Conservation (phyloP, 345 rosid genomes). For the Viola odorata region DNA sequence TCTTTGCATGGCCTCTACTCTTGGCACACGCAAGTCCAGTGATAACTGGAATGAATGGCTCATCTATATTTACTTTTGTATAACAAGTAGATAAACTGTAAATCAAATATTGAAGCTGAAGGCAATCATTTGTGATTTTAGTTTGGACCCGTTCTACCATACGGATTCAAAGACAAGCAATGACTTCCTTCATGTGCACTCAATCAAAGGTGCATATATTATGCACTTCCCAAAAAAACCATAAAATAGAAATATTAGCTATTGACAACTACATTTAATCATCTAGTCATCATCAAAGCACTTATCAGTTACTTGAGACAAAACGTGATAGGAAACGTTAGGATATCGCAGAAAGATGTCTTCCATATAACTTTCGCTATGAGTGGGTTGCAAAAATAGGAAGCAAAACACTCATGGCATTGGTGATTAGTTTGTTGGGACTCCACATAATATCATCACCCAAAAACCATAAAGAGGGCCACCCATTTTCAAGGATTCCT, state of each 20-base stretch:
- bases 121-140: not conserved
- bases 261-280: not conserved
- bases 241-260: not conserved
- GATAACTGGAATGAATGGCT: not conserved
- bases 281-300: not conserved
- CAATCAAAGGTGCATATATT: not conserved
- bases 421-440: too few species aligned
- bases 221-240: not conserved
- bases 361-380: too few species aligned
- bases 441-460: too few species aligned
- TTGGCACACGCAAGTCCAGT: constrained; percentile 3
- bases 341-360: too few species aligned
- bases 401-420: too few species aligned
- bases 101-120: not conserved
- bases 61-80: not conserved
- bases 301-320: too few species aligned
- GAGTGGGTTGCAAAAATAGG: too few species aligned
- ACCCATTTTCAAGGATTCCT: too few species aligned
- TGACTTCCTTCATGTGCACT: not conserved
- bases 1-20: constrained; percentile 1
- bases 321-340: too few species aligned
- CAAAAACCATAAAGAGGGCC: too few species aligned
- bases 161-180: not conserved
- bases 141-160: not conserved
- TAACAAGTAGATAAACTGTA: too few species aligned